Evolutionary conservation across 441 rosid genomes (phyloP), one percentile per base, ranked within the genome.

Genomic region (Gossypium davidsonii): DNA sequence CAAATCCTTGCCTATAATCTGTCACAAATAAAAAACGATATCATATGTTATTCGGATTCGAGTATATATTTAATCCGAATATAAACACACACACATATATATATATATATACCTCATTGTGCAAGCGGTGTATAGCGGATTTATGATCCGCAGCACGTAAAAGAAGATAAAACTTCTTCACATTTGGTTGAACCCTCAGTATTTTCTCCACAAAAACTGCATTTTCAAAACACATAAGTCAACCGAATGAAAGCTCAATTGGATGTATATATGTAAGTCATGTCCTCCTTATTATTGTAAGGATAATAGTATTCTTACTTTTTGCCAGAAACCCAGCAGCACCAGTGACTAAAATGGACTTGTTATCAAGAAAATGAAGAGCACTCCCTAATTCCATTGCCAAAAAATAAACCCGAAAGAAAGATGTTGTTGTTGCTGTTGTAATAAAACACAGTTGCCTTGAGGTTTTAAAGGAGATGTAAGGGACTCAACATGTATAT

Each of bases 301-400:
- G 6, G 6, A 4, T 28, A 28, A 28, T 1, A 28, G 1, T 39
- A 4, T 18, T 39, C 31, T 2, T 74, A 90, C 95, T 85, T 79
- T 86, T 90, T 20, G 90, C 95, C 9, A 88, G 67, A 72, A 85
- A 88, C 15, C 95, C 95, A 76, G 92, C 81, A 37, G 85, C 92
- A 5, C 94, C 94, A 9, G 88, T 85, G 75, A 90, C 79, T 73
- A 88, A 63, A 73, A 90, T 82, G 73, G 80, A 80, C 79, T 82
- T 88, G 83, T 79, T 77, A 64, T 86, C 87, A 34, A 88, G 85
- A 79, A 86, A 88, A 66, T 79, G 81, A 25, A 84, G 78, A 51
- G 79, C 76, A 62, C 90, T 87, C 6, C 81, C 85, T 17, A 86
- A 67, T 74, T 86, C 88, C 86, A 84, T 82, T 78, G 67, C 60